Base-by-base conservation (phyloP, 352 stramenopile genomes). In the Phytophthora hibernalis region DNA sequence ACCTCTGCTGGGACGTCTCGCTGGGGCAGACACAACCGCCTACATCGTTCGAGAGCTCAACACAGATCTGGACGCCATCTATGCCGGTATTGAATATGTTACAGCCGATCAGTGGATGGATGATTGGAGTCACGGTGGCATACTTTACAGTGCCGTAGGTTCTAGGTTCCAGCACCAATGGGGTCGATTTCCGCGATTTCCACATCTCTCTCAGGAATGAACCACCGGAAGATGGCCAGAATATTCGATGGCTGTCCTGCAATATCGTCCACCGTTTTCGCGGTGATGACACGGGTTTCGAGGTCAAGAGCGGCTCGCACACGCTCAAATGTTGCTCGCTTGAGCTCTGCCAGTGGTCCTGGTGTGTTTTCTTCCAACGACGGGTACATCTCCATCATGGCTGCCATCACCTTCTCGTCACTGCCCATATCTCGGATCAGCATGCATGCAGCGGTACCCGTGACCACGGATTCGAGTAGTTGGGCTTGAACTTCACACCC, bases 321-420 rank as follows among this genome's bases (percentile, higher is more conserved):
- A 40, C 60, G 26, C 37, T 45, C n/a, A 35, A 59, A 2, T 26
- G 54, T 43, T 20, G 11, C 10, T 1, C 31, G 6, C 35, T 56
- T 65, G 18, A 65, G 24, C 6, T 28, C 12, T 16, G 22, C 13
- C 7, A 33, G 31, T 22, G 30, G 13, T 50, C 47, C 8, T 11
- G 5, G 6, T 15, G 11, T 2, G 6, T 18, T 22, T 33, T 16
- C 10, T 18, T 37, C 21, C 9, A 45, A 31, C 12, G 20, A 30
- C 24, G 9, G 21, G 52, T 42, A 44, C 56, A 44, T 40, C 9
- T 56, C 44, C 49, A 43, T 20, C 56, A 56, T 49, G 13, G 40
- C 45, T n/a, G n/a, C 26, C 1, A 15, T 26, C n/a, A 64, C 12
- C 21, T 51, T 57, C 12, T 15, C 18, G 0, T 26, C 24, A n/a